Evolutionary conservation across 1,284 basidiomycete genomes (phyloP).

Genomic region (Veloboletus limbatus): DNA sequence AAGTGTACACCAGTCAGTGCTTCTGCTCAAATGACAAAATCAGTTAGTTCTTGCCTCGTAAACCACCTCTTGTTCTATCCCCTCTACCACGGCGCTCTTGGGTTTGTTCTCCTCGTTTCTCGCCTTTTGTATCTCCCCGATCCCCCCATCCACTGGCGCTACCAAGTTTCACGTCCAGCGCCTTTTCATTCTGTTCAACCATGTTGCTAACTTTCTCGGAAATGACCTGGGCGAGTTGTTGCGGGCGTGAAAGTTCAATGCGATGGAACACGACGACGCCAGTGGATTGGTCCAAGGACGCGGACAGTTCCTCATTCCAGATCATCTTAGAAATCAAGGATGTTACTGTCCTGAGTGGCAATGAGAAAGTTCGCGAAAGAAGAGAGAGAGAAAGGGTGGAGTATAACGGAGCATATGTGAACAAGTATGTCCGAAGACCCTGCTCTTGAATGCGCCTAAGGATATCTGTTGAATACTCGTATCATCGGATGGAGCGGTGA

Average conservation of each 20-base stretch:
- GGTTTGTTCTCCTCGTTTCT: conserved; percentile 74
- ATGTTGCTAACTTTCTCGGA: conserved; percentile 85
- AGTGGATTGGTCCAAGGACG: conserved; percentile 88
- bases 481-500: neutral
- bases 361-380: conserved; percentile 85
- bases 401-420: conserved; percentile 98
- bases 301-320: conserved; percentile 94
- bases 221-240: conserved; percentile 84
- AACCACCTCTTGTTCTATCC: conserved; percentile 51
- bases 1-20: conserved; percentile 1
- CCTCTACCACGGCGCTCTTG: conserved; percentile 71
- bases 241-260: conserved; percentile 85
- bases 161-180: conserved; percentile 87
- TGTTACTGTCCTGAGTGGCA: conserved; percentile 78
- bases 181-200: conserved; percentile 96
- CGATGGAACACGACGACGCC: conserved; percentile 89
- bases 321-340: conserved; percentile 99
- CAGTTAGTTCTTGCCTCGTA: conserved; percentile 47
- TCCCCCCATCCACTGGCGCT: conserved; percentile 65
- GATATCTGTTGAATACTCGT: conserved; percentile 4
- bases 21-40: neutral
- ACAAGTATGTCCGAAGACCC: conserved; percentile 94
- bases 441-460: conserved; percentile 96
- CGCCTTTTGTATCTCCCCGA: conserved; percentile 66
- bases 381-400: conserved; percentile 85